Conservation (phyloP, 768 basidiomycete species). For the Russula sp. region DNA sequence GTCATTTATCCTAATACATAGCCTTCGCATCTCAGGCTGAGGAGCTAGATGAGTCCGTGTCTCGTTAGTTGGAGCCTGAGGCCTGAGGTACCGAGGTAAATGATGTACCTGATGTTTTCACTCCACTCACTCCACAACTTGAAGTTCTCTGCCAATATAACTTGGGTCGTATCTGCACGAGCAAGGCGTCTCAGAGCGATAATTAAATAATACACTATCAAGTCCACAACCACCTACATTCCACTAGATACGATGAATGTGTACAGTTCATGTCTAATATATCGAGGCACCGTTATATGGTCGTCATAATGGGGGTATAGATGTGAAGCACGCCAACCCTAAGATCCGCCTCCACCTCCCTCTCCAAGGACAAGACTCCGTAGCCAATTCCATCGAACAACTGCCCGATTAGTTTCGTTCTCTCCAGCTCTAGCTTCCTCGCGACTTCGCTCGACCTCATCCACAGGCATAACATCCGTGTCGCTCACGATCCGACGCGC, state of each 20-base stretch:
- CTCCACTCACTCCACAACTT: too few species aligned
- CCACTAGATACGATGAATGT: neutral
- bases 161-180: neutral
- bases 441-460: neutral
- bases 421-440: neutral
- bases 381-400: constrained; percentile 6
- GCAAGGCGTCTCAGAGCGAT: too few species aligned
- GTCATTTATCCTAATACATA: too few species aligned
- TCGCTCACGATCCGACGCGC: constrained; percentile 16
- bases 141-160: too few species aligned
- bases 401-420: neutral
- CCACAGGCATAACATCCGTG: neutral
- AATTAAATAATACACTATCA: neutral
- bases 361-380: neutral
- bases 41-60: too few species aligned
- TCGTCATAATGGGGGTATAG: constrained; percentile 3
- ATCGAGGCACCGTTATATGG: constrained; percentile 10
- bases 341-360: neutral
- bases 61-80: too few species aligned
- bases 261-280: constrained; percentile 2
- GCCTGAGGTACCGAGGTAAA: too few species aligned
- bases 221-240: neutral
- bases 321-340: neutral
- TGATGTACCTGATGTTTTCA: too few species aligned
- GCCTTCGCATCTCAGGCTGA: too few species aligned